These are phyloP conservation scores for Talaromyces sp. DNA, from an alignment of 2,329 filamentous ascomycete genomes.

Conservation along the genomic window DNA sequence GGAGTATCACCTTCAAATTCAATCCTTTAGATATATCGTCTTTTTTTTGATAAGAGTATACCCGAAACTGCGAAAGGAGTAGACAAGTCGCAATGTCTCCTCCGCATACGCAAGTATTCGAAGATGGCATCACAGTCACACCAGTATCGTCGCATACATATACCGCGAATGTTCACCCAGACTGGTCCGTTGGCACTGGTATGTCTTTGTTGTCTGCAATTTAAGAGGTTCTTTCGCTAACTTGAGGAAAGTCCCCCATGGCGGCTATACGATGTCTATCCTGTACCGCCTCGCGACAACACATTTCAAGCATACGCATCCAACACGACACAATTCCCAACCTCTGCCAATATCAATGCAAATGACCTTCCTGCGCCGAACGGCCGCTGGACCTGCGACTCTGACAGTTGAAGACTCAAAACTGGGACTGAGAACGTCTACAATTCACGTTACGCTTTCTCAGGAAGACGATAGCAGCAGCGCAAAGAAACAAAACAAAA, in stretches of 20 bases:
- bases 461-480: constrained; percentile 36
- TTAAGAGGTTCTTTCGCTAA: not conserved
- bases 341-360: constrained; percentile 65
- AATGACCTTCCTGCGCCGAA: constrained; percentile 65
- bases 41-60: not conserved
- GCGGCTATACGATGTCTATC: constrained; percentile 65
- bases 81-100: constrained; percentile 8
- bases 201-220: constrained; percentile 22
- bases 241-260: constrained; percentile 61
- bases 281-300: constrained; percentile 59
- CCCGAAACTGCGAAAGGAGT: not conserved
- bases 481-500: constrained; percentile 19
- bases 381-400: constrained; percentile 55
- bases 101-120: constrained; percentile 33
- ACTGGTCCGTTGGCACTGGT: constrained; percentile 68
- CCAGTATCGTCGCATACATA: constrained; percentile 56
- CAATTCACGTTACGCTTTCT: constrained; percentile 61
- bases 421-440: constrained; percentile 62
- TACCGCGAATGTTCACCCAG: constrained; percentile 53
- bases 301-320: constrained; percentile 61
- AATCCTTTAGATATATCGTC: not conserved
- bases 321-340: constrained; percentile 47
- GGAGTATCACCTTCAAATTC: not conserved
- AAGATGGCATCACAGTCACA: constrained; percentile 39
- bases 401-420: constrained; percentile 64